Evolutionary conservation across 192 early-diverging fungal species (phyloP), one percentile per base, ranked within the genome.

Genomic region (Rhizophagus prolifer): DNA sequence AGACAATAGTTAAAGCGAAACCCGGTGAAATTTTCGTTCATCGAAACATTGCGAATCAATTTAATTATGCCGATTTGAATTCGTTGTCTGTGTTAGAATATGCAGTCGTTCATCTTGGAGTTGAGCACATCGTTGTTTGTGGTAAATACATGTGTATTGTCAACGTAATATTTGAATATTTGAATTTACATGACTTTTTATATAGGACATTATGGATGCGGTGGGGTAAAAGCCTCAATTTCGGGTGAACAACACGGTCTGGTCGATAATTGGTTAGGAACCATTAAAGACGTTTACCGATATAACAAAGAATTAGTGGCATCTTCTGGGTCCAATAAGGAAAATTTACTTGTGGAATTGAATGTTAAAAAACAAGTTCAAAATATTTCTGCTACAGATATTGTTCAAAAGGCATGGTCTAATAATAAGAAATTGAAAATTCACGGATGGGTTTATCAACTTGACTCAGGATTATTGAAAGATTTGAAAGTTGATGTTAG

Each of bases 41-140:
- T 85, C 89, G 97, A 79, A 99, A 98, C 86, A 97, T 99, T 72
- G 97, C 96, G 78, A 98, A 98, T 85, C 91, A 94, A 58, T 89
- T 98, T 34, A 84, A 84, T 7, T 88, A 91, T 81, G 87, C 91
- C 31, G 97, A 99, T 82, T 79, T 95, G 78, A 95, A 89, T 78
- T 85, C 84, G 46, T 86, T 95, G 9, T 93, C 92, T 8, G 96
- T 97, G 47, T 87, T 99, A 61, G 93, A 98, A 83, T 99, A 95
- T 74, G 95, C 96, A 26, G 95, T 99, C 68, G 91, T 95, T 64
- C 88, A 91, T 50, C 89, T 99, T 72, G 91, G 93, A 80, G 95
- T 99, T 72, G 90, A 96, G 79, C 94, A 99, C 78, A 86, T 99
- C 74, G 87, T 99, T 72, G 92, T 99, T 12, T 96, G 94, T 72